Evolutionary conservation across 2,329 filamentous ascomycete species (phyloP), one percentile per base, ranked within the genome.

Genomic region (Cytospora piceae): DNA sequence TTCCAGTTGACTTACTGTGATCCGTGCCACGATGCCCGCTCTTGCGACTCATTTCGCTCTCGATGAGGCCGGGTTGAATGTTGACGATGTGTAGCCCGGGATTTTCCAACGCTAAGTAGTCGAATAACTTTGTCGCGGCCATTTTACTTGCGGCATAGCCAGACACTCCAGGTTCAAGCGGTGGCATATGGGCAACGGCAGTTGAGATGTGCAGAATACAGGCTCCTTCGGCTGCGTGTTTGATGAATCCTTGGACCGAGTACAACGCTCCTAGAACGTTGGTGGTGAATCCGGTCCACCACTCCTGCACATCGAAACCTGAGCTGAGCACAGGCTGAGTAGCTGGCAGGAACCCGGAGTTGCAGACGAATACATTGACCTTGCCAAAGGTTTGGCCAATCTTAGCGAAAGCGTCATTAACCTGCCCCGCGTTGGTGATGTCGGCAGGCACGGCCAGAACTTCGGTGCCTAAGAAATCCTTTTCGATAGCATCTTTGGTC

Each of bases 31-130:
- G 53, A 55, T 55, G 29, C 17, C 53, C 53, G 53, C 31, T 56
- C 54, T 56, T 56, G 31, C 31, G 54, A 37, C 70, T 72, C 72
- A 79, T 76, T 4, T 76, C 78, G 0, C 77, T 80, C 5, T 71
- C 73, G 4, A 81, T 70, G 1, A 78, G 72, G 0, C 80, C 80
- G 1, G 80, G 80, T 9, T 82, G 80, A 3, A 80, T 70, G 55
- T 72, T 73, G 17, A 77, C 74, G n/a, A 81, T 71, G 17, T 74
- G 71, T 0, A 81, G 37, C 0, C 73, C 68, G 0, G 78, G 78
- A 32, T 81, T 75, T 66, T 77, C 77, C 11, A 70, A 71, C 1
- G 71, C 71, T 2, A 80, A 65, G 34, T 73, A 75, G 22, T 78
- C 74, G 31, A 77, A 73, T 57, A 82, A 67, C 37, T 78, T 77